phyloP scores from a whole-genome alignment of 129 eudicot species.

The Rutidosis leptorrhynchoides region DNA sequence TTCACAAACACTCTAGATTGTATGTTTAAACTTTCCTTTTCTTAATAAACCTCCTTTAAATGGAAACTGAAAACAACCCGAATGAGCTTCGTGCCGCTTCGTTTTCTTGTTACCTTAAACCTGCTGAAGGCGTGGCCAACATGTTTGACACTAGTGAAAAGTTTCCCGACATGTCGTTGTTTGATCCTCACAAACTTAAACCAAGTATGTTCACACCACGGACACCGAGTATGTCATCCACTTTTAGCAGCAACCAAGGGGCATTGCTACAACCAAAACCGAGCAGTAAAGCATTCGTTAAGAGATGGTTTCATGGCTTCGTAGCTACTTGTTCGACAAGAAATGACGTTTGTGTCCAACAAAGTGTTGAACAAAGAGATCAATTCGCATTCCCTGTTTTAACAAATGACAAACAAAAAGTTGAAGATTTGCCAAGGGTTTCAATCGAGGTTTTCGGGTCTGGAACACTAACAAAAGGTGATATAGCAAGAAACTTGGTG shows the following conservation, averaged over 20 bases:
- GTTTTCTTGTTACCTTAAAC: conserved; percentile 61
- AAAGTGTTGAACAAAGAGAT: conserved; percentile 26
- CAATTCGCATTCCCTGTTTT: conserved; percentile 48
- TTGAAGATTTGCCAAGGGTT: conserved; percentile 43
- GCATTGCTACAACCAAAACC: conserved; percentile 42
- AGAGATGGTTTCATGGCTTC: conserved; percentile 42
- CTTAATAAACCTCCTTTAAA: background rate
- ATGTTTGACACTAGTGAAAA: conserved; percentile 17
- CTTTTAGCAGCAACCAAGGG: conserved; percentile 55
- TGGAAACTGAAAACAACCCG: conserved; percentile 34
- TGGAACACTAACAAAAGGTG: conserved; percentile 32
- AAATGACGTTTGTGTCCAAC: conserved; percentile 34
- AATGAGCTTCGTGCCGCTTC: conserved; percentile 55
- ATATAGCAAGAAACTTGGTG: conserved; percentile 53
- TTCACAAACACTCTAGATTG: background rate
- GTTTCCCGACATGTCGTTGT: conserved; percentile 29
- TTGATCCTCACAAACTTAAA: conserved; percentile 25
- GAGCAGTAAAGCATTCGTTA: conserved; percentile 22
- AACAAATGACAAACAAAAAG: conserved; percentile 10
- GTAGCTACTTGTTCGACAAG: conserved; percentile 48
- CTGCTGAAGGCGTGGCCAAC: conserved; percentile 30
- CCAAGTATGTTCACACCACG: conserved; percentile 35
- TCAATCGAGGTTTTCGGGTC: conserved; percentile 76
- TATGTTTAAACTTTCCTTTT: background rate
- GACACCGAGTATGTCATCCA: conserved; percentile 52